phyloP scores from a whole-genome alignment of 306 rosid species.

The Glycyrrhiza uralensis region DNA sequence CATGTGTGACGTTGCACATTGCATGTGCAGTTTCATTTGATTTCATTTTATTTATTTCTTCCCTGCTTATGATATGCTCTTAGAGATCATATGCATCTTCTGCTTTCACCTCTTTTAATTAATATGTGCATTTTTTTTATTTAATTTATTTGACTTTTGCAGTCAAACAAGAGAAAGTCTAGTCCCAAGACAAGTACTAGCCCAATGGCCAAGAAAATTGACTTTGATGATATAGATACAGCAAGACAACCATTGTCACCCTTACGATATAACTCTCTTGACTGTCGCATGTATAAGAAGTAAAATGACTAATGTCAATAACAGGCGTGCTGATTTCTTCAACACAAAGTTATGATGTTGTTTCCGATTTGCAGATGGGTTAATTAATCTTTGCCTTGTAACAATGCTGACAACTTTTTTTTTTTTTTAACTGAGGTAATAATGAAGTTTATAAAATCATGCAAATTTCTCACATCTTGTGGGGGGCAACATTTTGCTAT shows the following conservation, averaged over 20 bases:
- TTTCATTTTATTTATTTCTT: neutral
- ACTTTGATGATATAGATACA: slow-evolving; percentile 47
- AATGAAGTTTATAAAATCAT: no score
- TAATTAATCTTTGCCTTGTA: neutral
- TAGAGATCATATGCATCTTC: neutral
- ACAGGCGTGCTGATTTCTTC: slow-evolving; percentile 2
- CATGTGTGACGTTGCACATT: neutral
- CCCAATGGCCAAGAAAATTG: slow-evolving; percentile 58
- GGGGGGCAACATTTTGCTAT: no score
- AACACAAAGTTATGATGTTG: neutral
- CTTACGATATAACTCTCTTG: slow-evolving; percentile 51
- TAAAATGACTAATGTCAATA: slow-evolving; percentile 9
- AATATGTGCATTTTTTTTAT: neutral
- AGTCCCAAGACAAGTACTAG: slow-evolving; percentile 45
- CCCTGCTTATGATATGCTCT: no score
- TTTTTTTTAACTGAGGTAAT: no score
- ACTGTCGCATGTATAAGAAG: slow-evolving; percentile 52
- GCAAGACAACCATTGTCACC: slow-evolving; percentile 70
- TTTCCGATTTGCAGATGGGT: neutral
- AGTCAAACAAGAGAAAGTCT: slow-evolving; percentile 86
- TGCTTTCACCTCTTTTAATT: no score
- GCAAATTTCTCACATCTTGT: no score
- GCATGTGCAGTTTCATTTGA: neutral
- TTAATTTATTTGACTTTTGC: slow-evolving; percentile 25
- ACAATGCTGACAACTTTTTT: no score